Base-by-base conservation (phyloP, 345 rosid genomes). In the Salix viminalis region DNA sequence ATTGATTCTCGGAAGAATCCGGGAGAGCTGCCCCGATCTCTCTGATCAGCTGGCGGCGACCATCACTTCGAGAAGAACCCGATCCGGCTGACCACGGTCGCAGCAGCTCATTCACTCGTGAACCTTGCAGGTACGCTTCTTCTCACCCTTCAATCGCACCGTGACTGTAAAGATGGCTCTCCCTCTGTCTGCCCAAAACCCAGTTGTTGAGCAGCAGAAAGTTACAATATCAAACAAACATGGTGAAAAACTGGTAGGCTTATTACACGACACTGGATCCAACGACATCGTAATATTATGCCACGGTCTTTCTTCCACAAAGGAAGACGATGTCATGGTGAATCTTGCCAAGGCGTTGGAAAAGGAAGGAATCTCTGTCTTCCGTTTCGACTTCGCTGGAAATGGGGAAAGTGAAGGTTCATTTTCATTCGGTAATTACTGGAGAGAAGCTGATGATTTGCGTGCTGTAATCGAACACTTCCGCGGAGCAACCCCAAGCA, bases 391-490 rank as follows among this genome's bases (percentile, higher is more conserved):
- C 65, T 81, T 81, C 54, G 9, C 78, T 52, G 84, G 84, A 70
- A 81, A 81, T 56, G 84, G 84, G 65, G 79, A 79, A 75, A 79
- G 82, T 75, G 82, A 79, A 70, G 82, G 79, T 34, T 62, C 82
- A 36, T 79, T 79, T 64, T 34, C 65, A 0, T 75, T 64, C 28
- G 82, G 71, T 39, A 70, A 52, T 37, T 79, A 79, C 24, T 70
- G 71, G 82, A 75, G 61, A 64, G 82, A 79, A 61, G 82, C 58
- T 30, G 82, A 79, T 46, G 82, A 79, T 70, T 75, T 79, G 10
- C 82, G 67, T 34, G 58, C 82, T 48, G 79, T 79, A 24, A 54
- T 70, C 18, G 82, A 75, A 74, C 72, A 79, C 66, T 79, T 79
- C 71, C 48, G 30, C 4, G 68, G 75, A 69, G 78, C 66, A 62